Conservation (phyloP, 495 filamentous ascomycete genomes). For the Cladorrhinum samala region DNA sequence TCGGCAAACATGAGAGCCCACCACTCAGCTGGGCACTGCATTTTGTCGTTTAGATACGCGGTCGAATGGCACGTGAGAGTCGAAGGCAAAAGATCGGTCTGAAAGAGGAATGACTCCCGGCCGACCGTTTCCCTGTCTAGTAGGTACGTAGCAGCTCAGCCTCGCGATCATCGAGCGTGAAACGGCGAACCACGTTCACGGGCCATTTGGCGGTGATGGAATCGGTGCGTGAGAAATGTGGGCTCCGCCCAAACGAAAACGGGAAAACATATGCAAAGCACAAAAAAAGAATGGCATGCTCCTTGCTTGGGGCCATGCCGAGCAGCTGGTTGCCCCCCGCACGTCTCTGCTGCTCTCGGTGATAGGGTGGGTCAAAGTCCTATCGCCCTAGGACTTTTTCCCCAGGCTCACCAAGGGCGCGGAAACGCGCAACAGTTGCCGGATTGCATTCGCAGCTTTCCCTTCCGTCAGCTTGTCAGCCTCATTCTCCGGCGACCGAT, state of each 20-base stretch:
- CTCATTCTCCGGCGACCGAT: no score
- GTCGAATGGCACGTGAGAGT: no score
- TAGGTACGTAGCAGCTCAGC: neutral
- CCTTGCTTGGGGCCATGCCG: neutral
- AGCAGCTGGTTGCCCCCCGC: neutral
- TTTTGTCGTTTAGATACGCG: no score
- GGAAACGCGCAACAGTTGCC: neutral
- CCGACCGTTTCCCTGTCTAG: neutral
- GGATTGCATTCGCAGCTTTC: neutral
- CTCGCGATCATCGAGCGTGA: conserved; percentile 8
- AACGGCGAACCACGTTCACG: conserved; percentile 1
- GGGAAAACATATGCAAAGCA: neutral
- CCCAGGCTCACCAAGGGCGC: neutral
- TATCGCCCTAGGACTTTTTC: conserved; percentile 4
- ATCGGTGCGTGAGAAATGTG: conserved; percentile 1
- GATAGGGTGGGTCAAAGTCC: conserved; percentile 3
- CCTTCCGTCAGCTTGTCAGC: neutral
- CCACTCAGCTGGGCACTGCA: no score
- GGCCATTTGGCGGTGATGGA: conserved; percentile 2
- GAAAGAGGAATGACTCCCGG: conserved; percentile 3
- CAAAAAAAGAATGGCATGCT: neutral
- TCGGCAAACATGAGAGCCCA: no score
- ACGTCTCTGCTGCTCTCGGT: neutral
- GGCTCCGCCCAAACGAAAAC: neutral
- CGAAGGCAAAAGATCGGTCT: no score